These are phyloP conservation scores for Penicillium mononematosum DNA, from an alignment of 495 filamentous ascomycete genomes.

Conservation along the genomic window DNA sequence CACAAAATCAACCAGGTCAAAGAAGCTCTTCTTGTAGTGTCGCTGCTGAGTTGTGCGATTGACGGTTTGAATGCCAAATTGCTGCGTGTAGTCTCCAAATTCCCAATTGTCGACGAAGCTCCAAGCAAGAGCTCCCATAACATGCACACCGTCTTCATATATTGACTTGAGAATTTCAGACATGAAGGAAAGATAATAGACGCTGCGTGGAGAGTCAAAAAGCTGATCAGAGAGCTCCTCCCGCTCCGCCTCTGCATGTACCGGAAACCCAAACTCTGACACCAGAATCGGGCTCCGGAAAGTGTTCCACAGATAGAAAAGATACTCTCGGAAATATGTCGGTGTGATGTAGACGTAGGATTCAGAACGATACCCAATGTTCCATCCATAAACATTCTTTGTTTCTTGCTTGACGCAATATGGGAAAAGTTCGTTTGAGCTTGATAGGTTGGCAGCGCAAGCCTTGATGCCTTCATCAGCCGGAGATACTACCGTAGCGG, in stretches of 20 bases:
- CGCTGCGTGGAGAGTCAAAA: slow-evolving; percentile 39
- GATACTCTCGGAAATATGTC: slow-evolving; percentile 42
- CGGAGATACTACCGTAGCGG: slow-evolving; percentile 39
- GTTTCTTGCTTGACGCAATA: slow-evolving; percentile 41
- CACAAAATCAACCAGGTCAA: slow-evolving; percentile 49
- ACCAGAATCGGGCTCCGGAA: slow-evolving; percentile 39
- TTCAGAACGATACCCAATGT: slow-evolving; percentile 41
- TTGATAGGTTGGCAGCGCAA: slow-evolving; percentile 33
- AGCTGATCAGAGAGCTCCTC: slow-evolving; percentile 36
- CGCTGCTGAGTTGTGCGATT: slow-evolving; percentile 42
- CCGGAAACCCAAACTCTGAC: slow-evolving; percentile 43
- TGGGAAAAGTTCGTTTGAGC: slow-evolving; percentile 34
- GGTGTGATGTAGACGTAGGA: slow-evolving; percentile 45
- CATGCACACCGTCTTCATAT: slow-evolving; percentile 44
- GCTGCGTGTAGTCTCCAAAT: slow-evolving; percentile 40
- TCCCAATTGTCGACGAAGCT: slow-evolving; percentile 48
- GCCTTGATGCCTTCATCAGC: slow-evolving; percentile 34
- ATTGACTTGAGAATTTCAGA: slow-evolving; percentile 45
- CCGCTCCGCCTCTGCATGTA: slow-evolving; percentile 27
- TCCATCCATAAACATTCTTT: slow-evolving; percentile 39
- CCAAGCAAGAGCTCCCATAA: slow-evolving; percentile 48
- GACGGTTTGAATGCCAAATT: slow-evolving; percentile 46
- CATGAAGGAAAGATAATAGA: slow-evolving; percentile 44
- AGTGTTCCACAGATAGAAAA: slow-evolving; percentile 46
- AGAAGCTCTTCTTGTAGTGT: slow-evolving; percentile 49